A percentile compares a stretch with the other conserved stretches of the same genome.
phyloP scores from a whole-genome alignment of 2,329 filamentous ascomycete species.

The Biscogniauxia marginata region DNA sequence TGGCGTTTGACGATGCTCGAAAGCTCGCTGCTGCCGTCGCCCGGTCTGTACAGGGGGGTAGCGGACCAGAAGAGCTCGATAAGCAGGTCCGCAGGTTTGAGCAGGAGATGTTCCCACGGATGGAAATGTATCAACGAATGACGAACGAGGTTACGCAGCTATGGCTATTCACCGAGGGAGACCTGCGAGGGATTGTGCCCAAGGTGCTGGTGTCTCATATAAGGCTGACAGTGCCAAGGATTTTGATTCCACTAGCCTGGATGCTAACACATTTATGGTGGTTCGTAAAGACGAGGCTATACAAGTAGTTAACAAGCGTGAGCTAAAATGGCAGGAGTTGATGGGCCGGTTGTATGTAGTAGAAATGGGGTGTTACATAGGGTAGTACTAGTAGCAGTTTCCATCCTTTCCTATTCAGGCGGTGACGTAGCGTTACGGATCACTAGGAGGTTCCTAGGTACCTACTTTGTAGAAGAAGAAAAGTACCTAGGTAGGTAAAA shows the following conservation, averaged over 20 bases:
- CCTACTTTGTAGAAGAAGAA: neutral
- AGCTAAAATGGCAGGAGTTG: neutral
- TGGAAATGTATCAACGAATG: conserved; percentile 38
- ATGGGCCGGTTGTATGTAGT: too few relatives aligned
- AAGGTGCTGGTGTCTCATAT: conserved; percentile 13
- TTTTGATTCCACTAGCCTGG: conserved; percentile 13
- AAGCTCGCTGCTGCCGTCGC: conserved; percentile 46
- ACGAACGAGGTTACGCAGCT: conserved; percentile 44
- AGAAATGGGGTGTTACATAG: too few relatives aligned
- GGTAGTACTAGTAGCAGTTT: too few relatives aligned
- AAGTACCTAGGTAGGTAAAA: too few relatives aligned
- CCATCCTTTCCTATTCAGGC: too few relatives aligned
- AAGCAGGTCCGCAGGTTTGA: conserved; percentile 37
- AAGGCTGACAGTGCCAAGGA: conserved; percentile 9
- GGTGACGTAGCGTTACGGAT: too few relatives aligned
- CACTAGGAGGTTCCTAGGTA: neutral
- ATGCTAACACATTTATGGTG: conserved; percentile 16
- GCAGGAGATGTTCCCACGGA: conserved; percentile 38
- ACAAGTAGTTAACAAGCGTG: neutral
- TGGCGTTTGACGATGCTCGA: conserved; percentile 54
- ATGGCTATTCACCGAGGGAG: conserved; percentile 45
- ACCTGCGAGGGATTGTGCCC: conserved; percentile 15
- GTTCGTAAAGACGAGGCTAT: conserved; percentile 14
- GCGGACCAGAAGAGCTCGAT: conserved; percentile 30
- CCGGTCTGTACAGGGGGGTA: conserved; percentile 22